phyloP scores from a whole-genome alignment of 1,139 yeast genomes.

The Suhomyces wounanorum region DNA sequence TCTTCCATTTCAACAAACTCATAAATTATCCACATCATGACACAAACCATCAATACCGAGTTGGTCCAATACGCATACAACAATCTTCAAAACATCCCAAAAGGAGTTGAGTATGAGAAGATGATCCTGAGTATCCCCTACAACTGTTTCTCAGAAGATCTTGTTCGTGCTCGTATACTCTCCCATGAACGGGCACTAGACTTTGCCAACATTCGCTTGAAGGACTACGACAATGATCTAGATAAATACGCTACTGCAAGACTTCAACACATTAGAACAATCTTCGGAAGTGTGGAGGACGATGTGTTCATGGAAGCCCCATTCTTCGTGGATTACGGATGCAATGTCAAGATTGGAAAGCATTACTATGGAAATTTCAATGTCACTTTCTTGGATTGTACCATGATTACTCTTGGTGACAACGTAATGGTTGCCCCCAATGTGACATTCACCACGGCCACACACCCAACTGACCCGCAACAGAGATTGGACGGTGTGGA shows the following conservation, averaged over 20 bases:
- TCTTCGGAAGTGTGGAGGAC: constrained; percentile 49
- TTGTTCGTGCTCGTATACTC: constrained; percentile 26
- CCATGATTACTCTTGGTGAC: constrained; percentile 63
- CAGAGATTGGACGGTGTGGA: constrained; percentile 49
- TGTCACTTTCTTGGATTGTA: constrained; percentile 56
- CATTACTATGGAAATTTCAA: constrained; percentile 58
- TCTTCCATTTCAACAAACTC: neutral
- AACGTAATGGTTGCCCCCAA: constrained; percentile 64
- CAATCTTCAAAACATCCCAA: constrained; percentile 45
- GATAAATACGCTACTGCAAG: constrained; percentile 39
- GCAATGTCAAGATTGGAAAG: constrained; percentile 52
- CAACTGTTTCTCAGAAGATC: constrained; percentile 32
- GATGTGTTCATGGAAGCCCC: constrained; percentile 53
- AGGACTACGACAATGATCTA: constrained; percentile 33
- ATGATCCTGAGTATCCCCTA: constrained; percentile 41
- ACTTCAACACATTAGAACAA: constrained; percentile 31
- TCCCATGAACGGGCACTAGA: constrained; percentile 40
- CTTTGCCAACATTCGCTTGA: constrained; percentile 40
- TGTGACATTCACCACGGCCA: constrained; percentile 60
- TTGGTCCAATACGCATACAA: constrained; percentile 44
- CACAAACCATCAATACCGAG: constrained; percentile 28
- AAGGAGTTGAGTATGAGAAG: constrained; percentile 43
- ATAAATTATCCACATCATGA: neutral
- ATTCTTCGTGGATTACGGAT: constrained; percentile 60
- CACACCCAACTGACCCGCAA: constrained; percentile 60